Percentiles rank a stretch among this genome's conserved stretches.
These are phyloP conservation scores for Diphasiastrum complanatum DNA, from an alignment of 83 land plant genomes.

Conservation along the genomic window DNA sequence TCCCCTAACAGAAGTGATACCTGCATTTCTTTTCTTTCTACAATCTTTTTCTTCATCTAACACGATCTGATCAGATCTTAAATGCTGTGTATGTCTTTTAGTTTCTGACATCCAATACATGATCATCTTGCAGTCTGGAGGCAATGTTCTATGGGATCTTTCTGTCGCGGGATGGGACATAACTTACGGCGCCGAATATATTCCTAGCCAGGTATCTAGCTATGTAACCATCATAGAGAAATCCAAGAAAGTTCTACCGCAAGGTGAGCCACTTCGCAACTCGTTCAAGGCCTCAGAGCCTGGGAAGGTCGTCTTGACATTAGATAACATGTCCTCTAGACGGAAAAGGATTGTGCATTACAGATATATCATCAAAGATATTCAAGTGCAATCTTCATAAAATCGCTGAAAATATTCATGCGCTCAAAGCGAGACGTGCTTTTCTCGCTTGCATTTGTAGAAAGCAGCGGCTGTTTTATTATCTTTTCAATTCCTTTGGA, in stretches of 20 bases:
- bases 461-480: too few species aligned
- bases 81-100: not conserved
- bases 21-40: not conserved
- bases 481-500: too few species aligned
- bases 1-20: constrained; percentile 28
- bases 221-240: constrained; percentile 42
- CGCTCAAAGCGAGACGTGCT: too few species aligned
- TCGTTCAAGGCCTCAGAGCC: constrained; percentile 41
- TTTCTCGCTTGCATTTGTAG: too few species aligned
- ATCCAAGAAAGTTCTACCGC: constrained; percentile 32
- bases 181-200: constrained; percentile 47
- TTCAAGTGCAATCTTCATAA: too few species aligned
- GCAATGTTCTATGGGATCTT: constrained; percentile 39
- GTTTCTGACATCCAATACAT: not conserved
- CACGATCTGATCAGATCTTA: not conserved
- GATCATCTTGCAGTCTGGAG: constrained; percentile 26
- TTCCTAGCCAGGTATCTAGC: constrained; percentile 37
- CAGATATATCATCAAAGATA: too few species aligned
- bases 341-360: constrained; percentile 45
- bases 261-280: constrained; percentile 42
- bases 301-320: constrained; percentile 44
- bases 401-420: too few species aligned
- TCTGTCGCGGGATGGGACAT: constrained; percentile 47
- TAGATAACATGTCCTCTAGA: constrained; percentile 30
- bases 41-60: not conserved